Conservation (phyloP, 768 basidiomycete genomes). For the Suillus decipiens region DNA sequence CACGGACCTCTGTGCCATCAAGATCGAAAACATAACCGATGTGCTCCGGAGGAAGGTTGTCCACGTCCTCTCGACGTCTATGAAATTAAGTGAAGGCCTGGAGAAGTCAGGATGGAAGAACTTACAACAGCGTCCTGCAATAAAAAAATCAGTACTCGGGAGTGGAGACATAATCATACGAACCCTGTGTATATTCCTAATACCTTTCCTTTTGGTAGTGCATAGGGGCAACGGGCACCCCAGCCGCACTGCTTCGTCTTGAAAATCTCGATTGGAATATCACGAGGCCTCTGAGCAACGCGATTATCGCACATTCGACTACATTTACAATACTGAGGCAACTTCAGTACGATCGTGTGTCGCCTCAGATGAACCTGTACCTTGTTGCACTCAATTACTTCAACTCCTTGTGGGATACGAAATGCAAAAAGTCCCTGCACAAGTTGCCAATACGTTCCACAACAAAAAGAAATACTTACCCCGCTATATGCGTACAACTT, state of each 20-base stretch:
- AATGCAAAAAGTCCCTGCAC: constrained; percentile 53
- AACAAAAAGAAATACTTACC: constrained; percentile 28
- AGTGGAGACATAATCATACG: constrained; percentile 16
- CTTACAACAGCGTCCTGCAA: constrained; percentile 49
- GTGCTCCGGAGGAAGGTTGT: constrained; percentile 35
- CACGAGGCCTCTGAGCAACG: constrained; percentile 59
- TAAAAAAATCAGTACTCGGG: constrained; percentile 11
- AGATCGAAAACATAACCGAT: constrained; percentile 62
- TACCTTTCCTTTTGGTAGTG: constrained; percentile 55
- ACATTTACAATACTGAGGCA: constrained; percentile 48
- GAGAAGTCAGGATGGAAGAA: constrained; percentile 7
- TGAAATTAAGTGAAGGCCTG: neutral
- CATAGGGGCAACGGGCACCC: constrained; percentile 55
- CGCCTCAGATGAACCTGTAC: constrained; percentile 33
- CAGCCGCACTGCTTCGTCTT: constrained; percentile 61
- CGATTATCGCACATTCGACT: constrained; percentile 52
- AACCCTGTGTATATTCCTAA: constrained; percentile 73
- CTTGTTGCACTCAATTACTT: constrained; percentile 69
- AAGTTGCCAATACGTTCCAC: constrained; percentile 5
- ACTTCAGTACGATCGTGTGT: neutral
- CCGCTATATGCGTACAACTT: constrained; percentile 46
- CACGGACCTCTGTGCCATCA: constrained; percentile 52
- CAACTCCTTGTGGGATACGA: constrained; percentile 40
- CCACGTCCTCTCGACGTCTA: constrained; percentile 48
- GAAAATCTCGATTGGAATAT: constrained; percentile 64